Percentiles rank a stretch among this genome's conserved stretches.
These are phyloP conservation scores for Rosa lucieae DNA, from an alignment of 306 rosid genomes.

Conservation along the genomic window DNA sequence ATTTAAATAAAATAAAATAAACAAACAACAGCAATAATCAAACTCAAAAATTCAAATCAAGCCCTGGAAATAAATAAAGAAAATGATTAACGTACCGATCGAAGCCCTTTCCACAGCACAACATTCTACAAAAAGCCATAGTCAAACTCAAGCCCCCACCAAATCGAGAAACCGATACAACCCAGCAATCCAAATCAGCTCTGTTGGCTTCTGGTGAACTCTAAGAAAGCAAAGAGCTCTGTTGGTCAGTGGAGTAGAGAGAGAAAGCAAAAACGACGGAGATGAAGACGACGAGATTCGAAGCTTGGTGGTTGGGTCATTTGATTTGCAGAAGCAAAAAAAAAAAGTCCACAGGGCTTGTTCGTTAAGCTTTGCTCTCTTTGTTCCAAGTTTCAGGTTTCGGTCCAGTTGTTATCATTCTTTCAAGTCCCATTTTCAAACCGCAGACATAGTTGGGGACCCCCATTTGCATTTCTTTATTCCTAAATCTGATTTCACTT, in stretches of 20 bases:
- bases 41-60: conserved; percentile 9
- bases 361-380: conserved; percentile 14
- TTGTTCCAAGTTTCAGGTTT: background rate
- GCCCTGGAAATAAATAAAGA: background rate
- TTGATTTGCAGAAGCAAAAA: conserved; percentile 1
- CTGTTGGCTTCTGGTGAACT: conserved; percentile 7
- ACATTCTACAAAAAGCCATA: conserved; percentile 60
- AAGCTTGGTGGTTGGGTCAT: conserved; percentile 18
- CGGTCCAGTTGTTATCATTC: conserved; percentile 30
- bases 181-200: conserved; percentile 39
- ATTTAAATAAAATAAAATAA: background rate
- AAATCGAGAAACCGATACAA: conserved; percentile 22
- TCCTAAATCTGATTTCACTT: background rate
- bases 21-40: conserved; percentile 3
- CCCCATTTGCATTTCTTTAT: conserved; percentile 20
- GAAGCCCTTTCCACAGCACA: conserved; percentile 66
- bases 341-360: conserved; percentile 21
- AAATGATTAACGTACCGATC: conserved; percentile 60
- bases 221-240: background rate
- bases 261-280: conserved; percentile 15
- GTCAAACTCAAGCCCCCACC: conserved; percentile 32
- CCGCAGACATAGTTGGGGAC: conserved; percentile 19
- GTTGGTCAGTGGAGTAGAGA: conserved; percentile 10
- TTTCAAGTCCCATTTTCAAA: conserved; percentile 27
- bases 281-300: conserved; percentile 22